Base-by-base conservation (phyloP, 805 yeast species). In the Zygosaccharomyces gambellarensis region DNA sequence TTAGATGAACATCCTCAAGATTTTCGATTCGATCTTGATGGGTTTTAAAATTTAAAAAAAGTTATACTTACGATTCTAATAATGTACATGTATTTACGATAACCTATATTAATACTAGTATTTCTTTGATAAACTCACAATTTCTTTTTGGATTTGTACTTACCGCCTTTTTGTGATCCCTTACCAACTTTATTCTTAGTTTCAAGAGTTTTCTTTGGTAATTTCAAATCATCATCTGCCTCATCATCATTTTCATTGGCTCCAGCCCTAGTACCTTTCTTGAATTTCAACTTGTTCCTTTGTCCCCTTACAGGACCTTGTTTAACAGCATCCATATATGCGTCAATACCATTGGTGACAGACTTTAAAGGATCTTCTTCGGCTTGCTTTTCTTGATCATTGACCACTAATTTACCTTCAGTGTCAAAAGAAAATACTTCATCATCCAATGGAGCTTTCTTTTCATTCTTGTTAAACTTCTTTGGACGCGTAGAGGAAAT, bases 261-360 rank as follows among this genome's bases (percentile, higher is more conserved):
- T 21, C 71, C 74, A 28, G 77, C 77, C 44, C 74, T 73, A 47
- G 75, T 74, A 44, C 81, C 77, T 65, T 85, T 82, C 71, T 85
- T 87, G 73, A 81, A 92, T 71, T 90, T 92, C 76, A 92, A 79
- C 72, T 82, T 89, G 69, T 90, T 90, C 72, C 81, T 82, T 74
- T 88, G 97, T 50, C 97, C 97, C 69, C 96, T 84, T 3, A 90
- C 82, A 28, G 98, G 98, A 22, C 94, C 97, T 59, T 85, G 87
- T 67, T 81, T 85, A 22, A 94, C 89, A 5, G 99, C 99, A 54
- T 90, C 97, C 56, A 90, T 79, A 66, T 94, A 94, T 0, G 97
- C 98, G 63, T 87, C 87, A 56, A 92, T 80, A 14, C 97, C 95
- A 41, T 71, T 70, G 4, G 77, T 71, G 36, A 74, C 70, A 12